Evolutionary conservation across 2,329 filamentous ascomycete species (phyloP).

Genomic region (Whalleya microplaca): DNA sequence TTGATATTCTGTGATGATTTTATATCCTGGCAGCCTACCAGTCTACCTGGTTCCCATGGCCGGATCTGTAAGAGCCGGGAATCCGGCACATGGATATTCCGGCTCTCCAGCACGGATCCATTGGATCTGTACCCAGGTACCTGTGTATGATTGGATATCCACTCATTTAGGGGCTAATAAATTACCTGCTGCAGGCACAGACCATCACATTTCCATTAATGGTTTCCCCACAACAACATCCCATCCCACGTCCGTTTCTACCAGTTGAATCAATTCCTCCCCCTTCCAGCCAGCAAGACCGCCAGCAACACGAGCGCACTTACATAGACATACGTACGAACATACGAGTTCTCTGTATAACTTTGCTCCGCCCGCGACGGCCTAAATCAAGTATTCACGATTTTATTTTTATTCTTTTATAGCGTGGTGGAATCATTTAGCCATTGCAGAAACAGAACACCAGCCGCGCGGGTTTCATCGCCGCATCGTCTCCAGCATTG

Average conservation of each 20-base stretch:
- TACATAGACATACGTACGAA: conserved; percentile 5
- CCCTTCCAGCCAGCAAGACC: background rate
- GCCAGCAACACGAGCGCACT: conserved; percentile 18
- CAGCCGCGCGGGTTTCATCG: no score
- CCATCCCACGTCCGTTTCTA: background rate
- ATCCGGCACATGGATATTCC: no score
- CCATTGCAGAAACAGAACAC: background rate
- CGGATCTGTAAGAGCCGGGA: no score
- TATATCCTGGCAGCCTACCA: no score
- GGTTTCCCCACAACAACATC: conserved; percentile 1
- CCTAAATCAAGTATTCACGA: background rate
- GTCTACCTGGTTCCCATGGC: no score
- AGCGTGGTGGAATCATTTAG: background rate
- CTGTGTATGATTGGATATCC: no score
- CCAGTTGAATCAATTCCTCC: conserved; percentile 16
- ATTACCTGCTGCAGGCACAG: background rate
- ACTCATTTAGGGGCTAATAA: no score
- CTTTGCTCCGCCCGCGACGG: background rate
- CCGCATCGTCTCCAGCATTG: background rate
- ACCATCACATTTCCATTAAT: background rate
- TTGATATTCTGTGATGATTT: no score
- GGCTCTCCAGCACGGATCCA: no score
- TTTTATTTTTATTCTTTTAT: no score
- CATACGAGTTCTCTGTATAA: conserved; percentile 17
- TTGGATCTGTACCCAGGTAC: no score